Base-by-base conservation (phyloP, 2,329 filamentous ascomycete genomes). In the Westerdykella ornata region DNA sequence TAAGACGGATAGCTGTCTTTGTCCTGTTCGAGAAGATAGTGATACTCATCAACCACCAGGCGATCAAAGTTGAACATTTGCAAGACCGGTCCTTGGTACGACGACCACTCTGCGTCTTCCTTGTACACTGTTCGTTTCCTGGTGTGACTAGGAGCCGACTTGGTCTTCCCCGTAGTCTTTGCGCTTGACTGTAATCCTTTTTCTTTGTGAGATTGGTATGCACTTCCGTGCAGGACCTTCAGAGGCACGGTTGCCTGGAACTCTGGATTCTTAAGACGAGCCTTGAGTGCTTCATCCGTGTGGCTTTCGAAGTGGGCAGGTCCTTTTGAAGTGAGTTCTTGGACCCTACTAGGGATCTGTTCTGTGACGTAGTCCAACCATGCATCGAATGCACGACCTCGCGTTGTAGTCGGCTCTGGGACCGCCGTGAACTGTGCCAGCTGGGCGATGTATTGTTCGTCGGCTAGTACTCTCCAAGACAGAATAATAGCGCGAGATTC, bases 31-130 rank as follows among this genome's bases (percentile, higher is more conserved):
- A 68, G 66, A 4, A 75, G 63, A 46, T 82, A 80, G 1, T 80
- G 77, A 48, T 78, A 83, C 48, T 85, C 81, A 45, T 85, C 81
- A 1, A 83, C 67, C 2, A 84, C 71, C 0, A 84, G 44, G 5
- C 81, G 70, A 41, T 75, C 75, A 56, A 77, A 84, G 2, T 66
- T 59, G 53, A 83, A 84, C 51, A 79, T 71, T 44, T 84, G 78
- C 1, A 84, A 53, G 0, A 78, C 54, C 1, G 68, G 68, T 6
- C 41, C 46, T 11, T 48, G 42, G 35, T 60, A 53, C 4, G 47
- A 44, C 16, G 47, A 48, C 57, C 63, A 66, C 38, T 59, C 51
- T n/a, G 14, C 18, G 13, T 35, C 35, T 19, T 16, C 8, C 18
- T 36, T 9, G 8, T 18, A 18, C 3, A 6, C 3, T n/a, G 13